A percentile compares a stretch with the other conserved stretches of the same genome.
Conservation (phyloP, 768 basidiomycete genomes). For the Macrocybe gigantea region DNA sequence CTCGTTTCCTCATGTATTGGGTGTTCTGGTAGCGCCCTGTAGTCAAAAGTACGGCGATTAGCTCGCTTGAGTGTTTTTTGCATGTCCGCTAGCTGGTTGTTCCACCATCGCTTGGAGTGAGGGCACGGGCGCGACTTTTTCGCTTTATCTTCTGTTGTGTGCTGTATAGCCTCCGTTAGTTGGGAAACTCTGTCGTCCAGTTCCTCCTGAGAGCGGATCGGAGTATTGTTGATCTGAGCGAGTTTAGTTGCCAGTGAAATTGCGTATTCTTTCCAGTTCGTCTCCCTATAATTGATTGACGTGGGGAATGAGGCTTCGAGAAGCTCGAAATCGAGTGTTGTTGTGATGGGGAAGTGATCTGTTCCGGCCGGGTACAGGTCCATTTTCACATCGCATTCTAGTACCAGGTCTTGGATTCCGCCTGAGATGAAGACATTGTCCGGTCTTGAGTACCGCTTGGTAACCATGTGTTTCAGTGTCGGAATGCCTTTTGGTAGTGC, state of each 20-base stretch:
- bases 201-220: background rate
- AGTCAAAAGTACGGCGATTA: background rate
- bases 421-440: conserved; percentile 38
- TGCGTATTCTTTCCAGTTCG: conserved; percentile 25
- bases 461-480: conserved; percentile 21
- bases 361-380: conserved; percentile 14
- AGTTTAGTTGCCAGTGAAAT: conserved; percentile 8
- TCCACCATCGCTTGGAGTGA: conserved; percentile 29
- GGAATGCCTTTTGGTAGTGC: conserved; percentile 24
- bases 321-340: conserved; percentile 15
- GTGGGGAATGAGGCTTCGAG: background rate
- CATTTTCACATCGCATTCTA: conserved; percentile 19
- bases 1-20: no score
- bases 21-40: no score
- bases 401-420: conserved; percentile 10
- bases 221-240: background rate
- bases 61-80: conserved; percentile 11
- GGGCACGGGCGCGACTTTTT: conserved; percentile 13
- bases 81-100: conserved; percentile 15
- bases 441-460: conserved; percentile 28
- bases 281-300: conserved; percentile 17
- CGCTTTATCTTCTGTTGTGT: conserved; percentile 10
- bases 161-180: conserved; percentile 11
- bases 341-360: conserved; percentile 37
- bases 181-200: background rate